Evolutionary conservation across 2,329 filamentous ascomycete genomes (phyloP).

Genomic region (Fusarium falciforme): DNA sequence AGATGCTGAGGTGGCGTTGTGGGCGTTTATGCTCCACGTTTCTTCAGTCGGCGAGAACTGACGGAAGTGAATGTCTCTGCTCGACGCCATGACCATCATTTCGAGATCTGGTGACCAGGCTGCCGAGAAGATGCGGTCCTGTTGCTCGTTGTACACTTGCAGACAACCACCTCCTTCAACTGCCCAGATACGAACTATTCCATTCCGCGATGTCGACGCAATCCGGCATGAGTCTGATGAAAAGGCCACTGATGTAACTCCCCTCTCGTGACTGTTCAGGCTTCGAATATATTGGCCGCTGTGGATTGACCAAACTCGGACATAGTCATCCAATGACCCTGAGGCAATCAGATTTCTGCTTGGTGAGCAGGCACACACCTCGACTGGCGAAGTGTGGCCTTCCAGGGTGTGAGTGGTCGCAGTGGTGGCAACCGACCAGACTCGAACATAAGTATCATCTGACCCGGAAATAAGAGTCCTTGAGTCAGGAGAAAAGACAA

Average conservation of each 20-base stretch:
- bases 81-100: background rate
- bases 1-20: background rate
- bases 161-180: background rate
- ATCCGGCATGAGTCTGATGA: background rate
- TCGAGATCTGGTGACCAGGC: background rate
- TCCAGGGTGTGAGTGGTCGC: background rate
- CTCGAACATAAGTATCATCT: background rate
- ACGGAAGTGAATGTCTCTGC: background rate
- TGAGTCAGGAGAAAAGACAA: background rate
- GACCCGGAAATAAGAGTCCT: background rate
- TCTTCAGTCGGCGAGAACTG: background rate
- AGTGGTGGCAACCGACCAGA: background rate
- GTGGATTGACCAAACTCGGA: background rate
- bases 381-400: background rate
- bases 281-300: background rate
- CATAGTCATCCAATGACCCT: background rate
- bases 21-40: background rate
- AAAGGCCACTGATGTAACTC: background rate
- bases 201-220: background rate
- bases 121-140: background rate
- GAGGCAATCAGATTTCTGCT: background rate
- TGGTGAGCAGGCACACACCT: background rate
- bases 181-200: background rate
- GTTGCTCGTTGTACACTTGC: background rate
- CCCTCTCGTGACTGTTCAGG: background rate